These are phyloP conservation scores for Starmerella etchellsii DNA, from an alignment of 805 yeast species.

Conservation along the genomic window DNA sequence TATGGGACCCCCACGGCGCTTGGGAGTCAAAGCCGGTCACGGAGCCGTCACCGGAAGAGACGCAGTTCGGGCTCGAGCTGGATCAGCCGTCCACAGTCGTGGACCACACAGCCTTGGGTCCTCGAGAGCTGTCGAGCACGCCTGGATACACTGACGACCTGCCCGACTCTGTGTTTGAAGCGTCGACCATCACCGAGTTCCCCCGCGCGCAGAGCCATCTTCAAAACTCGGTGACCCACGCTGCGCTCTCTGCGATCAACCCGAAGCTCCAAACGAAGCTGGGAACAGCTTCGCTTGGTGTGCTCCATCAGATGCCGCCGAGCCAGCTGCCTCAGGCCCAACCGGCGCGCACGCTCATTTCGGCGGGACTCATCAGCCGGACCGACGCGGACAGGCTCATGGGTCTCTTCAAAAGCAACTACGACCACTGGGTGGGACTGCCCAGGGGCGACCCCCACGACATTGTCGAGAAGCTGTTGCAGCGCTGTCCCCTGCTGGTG, in stretches of 20 bases:
- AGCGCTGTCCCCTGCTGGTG: conserved; percentile 47
- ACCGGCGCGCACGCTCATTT: conserved; percentile 31
- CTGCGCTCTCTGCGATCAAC: conserved; percentile 3
- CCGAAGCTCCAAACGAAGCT: neutral
- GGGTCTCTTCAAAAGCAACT: conserved; percentile 48
- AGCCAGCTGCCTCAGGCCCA: neutral
- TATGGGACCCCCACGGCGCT: no score
- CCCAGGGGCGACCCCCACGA: conserved; percentile 41
- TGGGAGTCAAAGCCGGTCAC: no score
- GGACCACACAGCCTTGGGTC: no score
- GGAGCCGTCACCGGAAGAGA: no score
- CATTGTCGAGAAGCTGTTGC: conserved; percentile 36
- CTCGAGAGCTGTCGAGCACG: no score
- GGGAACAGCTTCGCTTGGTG: conserved; percentile 7
- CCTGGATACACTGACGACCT: no score
- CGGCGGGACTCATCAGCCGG: conserved; percentile 37
- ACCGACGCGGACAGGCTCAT: conserved; percentile 40
- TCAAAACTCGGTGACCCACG: conserved; percentile 4
- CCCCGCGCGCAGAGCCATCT: no score
- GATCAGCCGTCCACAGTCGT: no score
- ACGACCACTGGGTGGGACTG: conserved; percentile 67
- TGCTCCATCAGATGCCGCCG: conserved; percentile 3
- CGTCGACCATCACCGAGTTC: no score
- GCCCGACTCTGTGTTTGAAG: no score
- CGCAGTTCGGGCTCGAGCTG: no score